Evolutionary conservation across 106 monocot genomes (phyloP), one percentile per base, ranked within the genome.

Genomic region (Triglochin maritima): DNA sequence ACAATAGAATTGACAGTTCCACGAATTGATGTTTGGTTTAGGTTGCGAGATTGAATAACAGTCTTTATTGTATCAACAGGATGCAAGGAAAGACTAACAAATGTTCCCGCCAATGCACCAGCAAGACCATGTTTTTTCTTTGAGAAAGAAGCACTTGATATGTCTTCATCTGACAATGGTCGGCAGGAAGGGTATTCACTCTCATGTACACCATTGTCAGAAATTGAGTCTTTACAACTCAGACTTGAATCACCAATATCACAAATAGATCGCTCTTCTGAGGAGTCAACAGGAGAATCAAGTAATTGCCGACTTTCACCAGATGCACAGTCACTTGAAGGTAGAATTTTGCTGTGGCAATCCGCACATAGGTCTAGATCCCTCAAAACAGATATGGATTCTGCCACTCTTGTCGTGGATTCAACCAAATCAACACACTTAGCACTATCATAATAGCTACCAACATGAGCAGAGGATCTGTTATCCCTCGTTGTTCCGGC

Each of bases 21-120:
- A 64, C 67, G 66, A 60, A 64, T 70, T n/a, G 88, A 74, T 57
- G 59, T 77, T 62, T 82, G 72, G 56, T 74, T 69, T 14, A 53
- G 53, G 9, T 59, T 71, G 46, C 79, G 81, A 50, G 83, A 74
- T 76, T 98, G 96, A 80, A 98, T 77, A 0, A 98, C 67, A 59
- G 96, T 88, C 77, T 98, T 98, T 29, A 98, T 71, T 57, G 96
- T 98, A 76, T 98, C 96, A 70, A 91, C 54, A 57, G 96, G 96
- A 85, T 91, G 91, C 54, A 98, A 76, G 67, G 82, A 91, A 67
- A 91, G 73, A 57, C 88, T 98, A 67, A 91, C 91, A 44, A 82
- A 59, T 67, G 86, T 82, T 77, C 96, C 96, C 78, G 96, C 85
- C 69, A 98, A 71, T 65, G 91, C 96, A 67, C 96, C 96, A 4